Conservation (phyloP, 768 basidiomycete genomes). For the Hysterangium stoloniferum region DNA sequence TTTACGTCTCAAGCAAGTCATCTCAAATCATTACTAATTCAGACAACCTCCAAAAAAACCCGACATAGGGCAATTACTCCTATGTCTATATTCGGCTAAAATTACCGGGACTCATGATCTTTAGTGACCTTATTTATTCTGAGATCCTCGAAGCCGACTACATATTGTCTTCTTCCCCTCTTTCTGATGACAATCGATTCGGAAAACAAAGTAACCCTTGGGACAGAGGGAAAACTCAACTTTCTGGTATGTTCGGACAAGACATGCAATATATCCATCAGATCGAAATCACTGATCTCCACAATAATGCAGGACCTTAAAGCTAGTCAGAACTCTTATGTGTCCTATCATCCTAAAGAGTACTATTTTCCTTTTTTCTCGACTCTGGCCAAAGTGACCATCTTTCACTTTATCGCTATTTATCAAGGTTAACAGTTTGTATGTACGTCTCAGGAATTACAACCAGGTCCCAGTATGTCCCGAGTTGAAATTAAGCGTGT, state of each 20-base stretch:
- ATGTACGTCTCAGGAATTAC: conserved; percentile 29
- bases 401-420: neutral
- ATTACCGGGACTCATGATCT: no score
- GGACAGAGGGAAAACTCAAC: neutral
- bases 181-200: neutral
- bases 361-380: conserved; percentile 60
- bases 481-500: neutral
- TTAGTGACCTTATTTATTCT: no score
- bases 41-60: no score
- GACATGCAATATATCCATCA: no score
- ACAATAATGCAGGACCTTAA: neutral
- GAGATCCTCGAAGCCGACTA: no score
- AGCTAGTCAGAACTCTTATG: neutral
- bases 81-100: no score
- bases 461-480: conserved; percentile 54
- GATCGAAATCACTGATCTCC: no score
- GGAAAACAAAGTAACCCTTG: neutral
- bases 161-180: neutral
- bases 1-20: no score
- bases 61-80: no score
- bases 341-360: conserved; percentile 35
- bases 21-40: no score
- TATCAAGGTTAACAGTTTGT: neutral
- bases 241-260: neutral
- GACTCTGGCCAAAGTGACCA: conserved; percentile 38